These are phyloP conservation scores for Debaryomyces maramus DNA, from an alignment of 805 yeast species.

Conservation along the genomic window DNA sequence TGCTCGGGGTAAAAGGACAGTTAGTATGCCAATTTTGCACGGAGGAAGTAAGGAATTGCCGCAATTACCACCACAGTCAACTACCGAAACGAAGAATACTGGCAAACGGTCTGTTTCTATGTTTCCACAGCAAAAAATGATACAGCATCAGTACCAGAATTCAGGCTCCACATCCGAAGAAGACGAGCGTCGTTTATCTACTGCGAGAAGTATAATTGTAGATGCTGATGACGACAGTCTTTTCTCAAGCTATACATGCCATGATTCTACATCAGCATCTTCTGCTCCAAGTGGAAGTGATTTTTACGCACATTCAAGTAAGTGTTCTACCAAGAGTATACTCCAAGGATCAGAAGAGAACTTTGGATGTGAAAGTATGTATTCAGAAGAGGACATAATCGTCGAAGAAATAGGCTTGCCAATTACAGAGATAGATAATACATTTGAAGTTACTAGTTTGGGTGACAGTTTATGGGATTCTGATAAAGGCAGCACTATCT, in stretches of 20 bases:
- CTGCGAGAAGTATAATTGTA: neutral
- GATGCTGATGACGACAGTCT: conserved; percentile 3
- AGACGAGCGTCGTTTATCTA: no score
- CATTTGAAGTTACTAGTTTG: neutral
- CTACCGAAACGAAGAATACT: neutral
- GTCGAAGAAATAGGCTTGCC: neutral
- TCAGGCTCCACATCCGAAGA: no score
- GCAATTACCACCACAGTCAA: conserved; percentile 1
- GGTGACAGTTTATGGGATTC: conserved; percentile 2
- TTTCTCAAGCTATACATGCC: neutral
- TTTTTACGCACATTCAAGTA: neutral
- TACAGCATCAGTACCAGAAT: no score
- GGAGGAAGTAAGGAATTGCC: neutral
- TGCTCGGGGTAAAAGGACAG: conserved; percentile 15
- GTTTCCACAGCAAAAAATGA: neutral
- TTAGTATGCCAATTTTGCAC: conserved; percentile 22
- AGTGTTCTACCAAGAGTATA: neutral
- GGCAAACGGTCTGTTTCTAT: conserved; percentile 5
- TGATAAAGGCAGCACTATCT: neutral
- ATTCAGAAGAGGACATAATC: neutral
- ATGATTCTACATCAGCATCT: neutral
- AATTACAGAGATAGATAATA: neutral
- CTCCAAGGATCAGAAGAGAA: no score
- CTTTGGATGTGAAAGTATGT: no score
- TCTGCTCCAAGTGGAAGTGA: neutral